phyloP scores from a whole-genome alignment of 495 filamentous ascomycete species.

The Hypoxylon lenormandii region DNA sequence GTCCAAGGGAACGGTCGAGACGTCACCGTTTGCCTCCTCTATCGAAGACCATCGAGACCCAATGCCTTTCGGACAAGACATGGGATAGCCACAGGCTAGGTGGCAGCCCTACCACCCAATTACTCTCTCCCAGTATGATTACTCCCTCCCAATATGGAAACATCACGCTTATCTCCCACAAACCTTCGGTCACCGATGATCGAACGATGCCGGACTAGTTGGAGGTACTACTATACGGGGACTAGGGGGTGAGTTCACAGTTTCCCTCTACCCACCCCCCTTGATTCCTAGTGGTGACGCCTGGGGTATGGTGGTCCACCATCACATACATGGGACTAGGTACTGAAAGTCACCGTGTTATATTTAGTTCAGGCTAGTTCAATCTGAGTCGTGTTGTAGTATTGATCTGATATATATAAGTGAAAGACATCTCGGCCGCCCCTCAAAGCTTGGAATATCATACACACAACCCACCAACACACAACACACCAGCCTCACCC shows the following conservation, averaged over 20 bases:
- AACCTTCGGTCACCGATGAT: slow-evolving; percentile 60
- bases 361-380: slow-evolving; percentile 46
- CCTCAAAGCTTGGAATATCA: slow-evolving; percentile 24
- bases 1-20: slow-evolving; percentile 34
- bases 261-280: slow-evolving; percentile 37
- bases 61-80: slow-evolving; percentile 43
- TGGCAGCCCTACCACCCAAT: slow-evolving; percentile 52
- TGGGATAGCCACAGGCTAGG: slow-evolving; percentile 44
- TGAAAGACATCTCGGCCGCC: slow-evolving; percentile 40
- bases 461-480: slow-evolving; percentile 15
- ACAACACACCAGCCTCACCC: slow-evolving; percentile 36
- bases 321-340: slow-evolving; percentile 45
- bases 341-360: slow-evolving; percentile 37
- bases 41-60: slow-evolving; percentile 18
- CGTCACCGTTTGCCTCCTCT: background rate
- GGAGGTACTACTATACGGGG: slow-evolving; percentile 33
- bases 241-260: slow-evolving; percentile 40
- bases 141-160: slow-evolving; percentile 53
- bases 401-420: slow-evolving; percentile 51
- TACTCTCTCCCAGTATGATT: slow-evolving; percentile 51
- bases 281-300: slow-evolving; percentile 21
- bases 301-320: slow-evolving; percentile 32
- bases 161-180: slow-evolving; percentile 55
- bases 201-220: slow-evolving; percentile 47
- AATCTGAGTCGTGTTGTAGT: slow-evolving; percentile 31